A percentile compares a stretch with the other conserved stretches of the same genome.
Evolutionary conservation across 2,329 filamentous ascomycete species (phyloP).

Genomic region (Didymosphaeria variabile): DNA sequence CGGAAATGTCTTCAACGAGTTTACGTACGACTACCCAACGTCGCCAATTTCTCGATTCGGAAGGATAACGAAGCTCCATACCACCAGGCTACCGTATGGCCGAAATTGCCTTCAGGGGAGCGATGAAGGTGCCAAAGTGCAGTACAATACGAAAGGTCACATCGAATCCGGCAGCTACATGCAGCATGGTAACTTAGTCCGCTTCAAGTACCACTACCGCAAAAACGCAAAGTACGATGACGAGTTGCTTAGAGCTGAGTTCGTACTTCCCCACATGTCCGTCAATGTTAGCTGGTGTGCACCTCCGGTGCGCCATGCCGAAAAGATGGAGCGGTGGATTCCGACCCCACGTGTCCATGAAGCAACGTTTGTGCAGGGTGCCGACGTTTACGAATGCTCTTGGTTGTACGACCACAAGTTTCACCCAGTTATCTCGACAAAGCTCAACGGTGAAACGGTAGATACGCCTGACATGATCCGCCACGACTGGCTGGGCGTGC

Average conservation of each 20-base stretch:
- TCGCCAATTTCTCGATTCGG: slow-evolving; percentile 40
- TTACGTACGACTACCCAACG: slow-evolving; percentile 58
- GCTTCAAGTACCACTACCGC: slow-evolving; percentile 65
- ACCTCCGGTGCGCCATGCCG: slow-evolving; percentile 59
- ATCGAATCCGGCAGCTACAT: slow-evolving; percentile 64
- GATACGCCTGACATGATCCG: slow-evolving; percentile 65
- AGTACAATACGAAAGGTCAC: slow-evolving; percentile 63
- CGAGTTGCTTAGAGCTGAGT: slow-evolving; percentile 65
- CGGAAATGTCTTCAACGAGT: slow-evolving; percentile 57
- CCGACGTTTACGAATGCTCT: slow-evolving; percentile 62
- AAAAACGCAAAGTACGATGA: slow-evolving; percentile 63
- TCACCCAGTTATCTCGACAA: slow-evolving; percentile 50
- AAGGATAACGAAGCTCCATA: slow-evolving; percentile 51
- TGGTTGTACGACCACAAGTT: slow-evolving; percentile 54
- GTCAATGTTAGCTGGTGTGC: slow-evolving; percentile 65
- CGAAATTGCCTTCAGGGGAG: slow-evolving; percentile 59
- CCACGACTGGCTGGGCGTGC: slow-evolving; percentile 53
- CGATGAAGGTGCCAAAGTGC: slow-evolving; percentile 57
- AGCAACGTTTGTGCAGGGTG: slow-evolving; percentile 63
- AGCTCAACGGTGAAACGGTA: slow-evolving; percentile 59
- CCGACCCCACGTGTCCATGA: slow-evolving; percentile 64
- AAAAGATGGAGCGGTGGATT: slow-evolving; percentile 64
- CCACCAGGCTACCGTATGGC: slow-evolving; percentile 48
- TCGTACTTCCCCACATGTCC: slow-evolving; percentile 62
- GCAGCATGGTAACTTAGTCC: slow-evolving; percentile 61